Percentiles rank a stretch among this genome's conserved stretches.
Conservation (phyloP, 306 rosid genomes). For the Prunus dulcis region DNA sequence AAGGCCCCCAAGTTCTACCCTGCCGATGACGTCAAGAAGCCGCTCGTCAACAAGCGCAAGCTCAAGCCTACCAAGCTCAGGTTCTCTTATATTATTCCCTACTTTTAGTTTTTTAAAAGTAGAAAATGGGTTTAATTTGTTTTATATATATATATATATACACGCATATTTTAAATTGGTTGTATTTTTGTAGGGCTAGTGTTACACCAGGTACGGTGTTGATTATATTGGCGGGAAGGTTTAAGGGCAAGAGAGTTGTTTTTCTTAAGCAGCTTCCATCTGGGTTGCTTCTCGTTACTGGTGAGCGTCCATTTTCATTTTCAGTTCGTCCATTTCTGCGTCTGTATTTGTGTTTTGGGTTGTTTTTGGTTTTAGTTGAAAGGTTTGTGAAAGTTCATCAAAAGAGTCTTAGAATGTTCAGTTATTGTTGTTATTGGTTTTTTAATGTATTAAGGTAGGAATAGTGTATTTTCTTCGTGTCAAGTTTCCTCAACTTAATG, state of each 20-base stretch:
- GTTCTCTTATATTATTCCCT: neutral
- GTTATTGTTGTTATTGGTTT: too few relatives aligned
- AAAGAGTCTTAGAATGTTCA: too few relatives aligned
- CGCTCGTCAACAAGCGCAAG: neutral
- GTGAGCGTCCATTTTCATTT: neutral
- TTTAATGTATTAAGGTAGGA: too few relatives aligned
- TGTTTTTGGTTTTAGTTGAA: neutral
- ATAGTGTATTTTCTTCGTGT: too few relatives aligned
- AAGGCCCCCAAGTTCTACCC: too few relatives aligned
- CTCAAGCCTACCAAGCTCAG: constrained; percentile 27
- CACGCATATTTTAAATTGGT: neutral
- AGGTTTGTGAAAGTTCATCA: too few relatives aligned
- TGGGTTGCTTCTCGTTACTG: constrained; percentile 27
- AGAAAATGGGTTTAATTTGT: neutral
- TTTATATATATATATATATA: too few relatives aligned
- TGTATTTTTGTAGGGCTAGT: constrained; percentile 7
- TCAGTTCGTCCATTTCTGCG: too few relatives aligned
- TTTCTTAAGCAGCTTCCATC: constrained; percentile 26
- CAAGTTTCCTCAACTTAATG: too few relatives aligned
- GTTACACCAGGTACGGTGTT: constrained; percentile 30
- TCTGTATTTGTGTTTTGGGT: neutral
- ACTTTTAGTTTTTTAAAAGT: neutral
- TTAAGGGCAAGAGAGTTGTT: constrained; percentile 32
- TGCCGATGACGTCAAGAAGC: too few relatives aligned
- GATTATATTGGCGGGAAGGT: constrained; percentile 29